Evolutionary conservation across 2,329 filamentous ascomycete species (phyloP).

Genomic region (Camillea tinctor): DNA sequence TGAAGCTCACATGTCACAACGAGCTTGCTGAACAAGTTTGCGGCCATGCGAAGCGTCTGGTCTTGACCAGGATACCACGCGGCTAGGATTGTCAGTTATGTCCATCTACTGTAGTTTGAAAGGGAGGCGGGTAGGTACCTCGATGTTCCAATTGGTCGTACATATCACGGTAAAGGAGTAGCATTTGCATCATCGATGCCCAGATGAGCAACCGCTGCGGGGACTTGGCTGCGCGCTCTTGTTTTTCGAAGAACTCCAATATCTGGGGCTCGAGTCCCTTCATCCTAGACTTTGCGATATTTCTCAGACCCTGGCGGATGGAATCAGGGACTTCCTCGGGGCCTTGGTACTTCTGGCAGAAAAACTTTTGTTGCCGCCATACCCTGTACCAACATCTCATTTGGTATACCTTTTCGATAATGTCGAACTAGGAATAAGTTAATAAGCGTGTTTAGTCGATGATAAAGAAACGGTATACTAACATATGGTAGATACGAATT

Average conservation of each 20-base stretch:
- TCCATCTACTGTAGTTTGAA: neutral
- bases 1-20: slow-evolving; percentile 32
- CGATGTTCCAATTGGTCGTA: slow-evolving; percentile 22
- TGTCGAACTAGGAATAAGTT: slow-evolving; percentile 35
- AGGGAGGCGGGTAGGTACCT: slow-evolving; percentile 15
- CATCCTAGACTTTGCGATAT: slow-evolving; percentile 25
- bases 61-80: slow-evolving; percentile 10
- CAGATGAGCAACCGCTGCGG: slow-evolving; percentile 45
- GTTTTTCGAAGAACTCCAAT: slow-evolving; percentile 18
- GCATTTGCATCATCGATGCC: slow-evolving; percentile 49
- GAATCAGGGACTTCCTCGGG: slow-evolving; percentile 37
- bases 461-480: slow-evolving; percentile 10
- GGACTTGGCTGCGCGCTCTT: slow-evolving; percentile 15
- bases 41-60: slow-evolving; percentile 15
- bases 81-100: slow-evolving; percentile 17
- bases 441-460: slow-evolving; percentile 16
- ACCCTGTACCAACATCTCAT: slow-evolving; percentile 52
- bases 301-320: slow-evolving; percentile 25
- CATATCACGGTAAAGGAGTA: slow-evolving; percentile 48
- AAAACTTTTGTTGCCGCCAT: slow-evolving; percentile 44
- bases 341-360: slow-evolving; percentile 29
- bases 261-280: slow-evolving; percentile 29
- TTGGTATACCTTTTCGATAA: slow-evolving; percentile 43
- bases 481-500: slow-evolving; percentile 24
- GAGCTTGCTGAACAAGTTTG: slow-evolving; percentile 27